A percentile compares a stretch with the other conserved stretches of the same genome.
Evolutionary conservation across 2,329 filamentous ascomycete species (phyloP).

Genomic region (Dactylella cylindrospora): DNA sequence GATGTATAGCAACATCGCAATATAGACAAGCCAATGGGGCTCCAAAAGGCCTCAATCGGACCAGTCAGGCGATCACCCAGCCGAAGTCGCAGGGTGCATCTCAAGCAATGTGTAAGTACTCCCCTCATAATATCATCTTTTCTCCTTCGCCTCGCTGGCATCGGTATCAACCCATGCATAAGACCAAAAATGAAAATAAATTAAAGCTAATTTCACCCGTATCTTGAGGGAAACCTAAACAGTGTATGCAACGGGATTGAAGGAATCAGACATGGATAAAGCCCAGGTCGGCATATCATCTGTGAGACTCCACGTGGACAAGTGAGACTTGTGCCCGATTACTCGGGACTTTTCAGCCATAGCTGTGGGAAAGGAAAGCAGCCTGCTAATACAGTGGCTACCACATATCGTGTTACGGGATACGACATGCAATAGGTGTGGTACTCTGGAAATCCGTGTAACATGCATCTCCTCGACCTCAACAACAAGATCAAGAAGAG

Average conservation of each 20-base stretch:
- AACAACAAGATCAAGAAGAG: constrained; percentile 74
- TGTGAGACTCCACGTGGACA: constrained; percentile 44
- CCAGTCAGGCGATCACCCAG: constrained; percentile 84
- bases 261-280: constrained; percentile 86
- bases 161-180: neutral
- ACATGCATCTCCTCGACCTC: constrained; percentile 95
- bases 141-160: neutral
- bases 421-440: constrained; percentile 62
- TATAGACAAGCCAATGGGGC: constrained; percentile 30
- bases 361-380: constrained; percentile 7
- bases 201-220: too few relatives aligned
- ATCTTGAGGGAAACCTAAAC: constrained; percentile 2
- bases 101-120: constrained; percentile 73
- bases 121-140: neutral
- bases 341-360: constrained; percentile 25
- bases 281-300: constrained; percentile 97
- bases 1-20: constrained; percentile 40
- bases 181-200: neutral
- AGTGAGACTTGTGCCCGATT: constrained; percentile 29
- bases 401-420: constrained; percentile 17
- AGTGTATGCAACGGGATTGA: constrained; percentile 87
- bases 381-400: constrained; percentile 27
- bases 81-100: constrained; percentile 97
- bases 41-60: constrained; percentile 66
- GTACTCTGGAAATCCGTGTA: constrained; percentile 98